Percentiles rank a stretch among this genome's conserved stretches.
Conservation (phyloP, 306 rosid species). For the Inga leiocalycina region DNA sequence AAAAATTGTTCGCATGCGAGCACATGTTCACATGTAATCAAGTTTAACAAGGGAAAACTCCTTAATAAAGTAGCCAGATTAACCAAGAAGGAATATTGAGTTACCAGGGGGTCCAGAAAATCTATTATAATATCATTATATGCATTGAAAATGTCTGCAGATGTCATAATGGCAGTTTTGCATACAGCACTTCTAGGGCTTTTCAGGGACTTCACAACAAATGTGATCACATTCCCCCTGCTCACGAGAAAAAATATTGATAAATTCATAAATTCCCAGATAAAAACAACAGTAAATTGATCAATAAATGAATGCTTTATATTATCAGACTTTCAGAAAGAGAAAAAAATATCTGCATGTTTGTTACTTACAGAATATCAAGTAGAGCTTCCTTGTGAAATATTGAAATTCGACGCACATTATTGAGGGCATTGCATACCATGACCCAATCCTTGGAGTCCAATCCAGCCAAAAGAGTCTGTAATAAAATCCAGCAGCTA, state of each 20-base stretch:
- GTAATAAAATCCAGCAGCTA: constrained; percentile 43
- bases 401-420: constrained; percentile 74
- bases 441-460: constrained; percentile 90
- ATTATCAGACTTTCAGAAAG: constrained; percentile 1
- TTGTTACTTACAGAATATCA: constrained; percentile 69
- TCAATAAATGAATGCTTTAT: not conserved
- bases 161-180: constrained; percentile 97
- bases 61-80: constrained; percentile 28
- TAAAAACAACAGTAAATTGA: not conserved
- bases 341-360: constrained; percentile 1
- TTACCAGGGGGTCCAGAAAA: constrained; percentile 91
- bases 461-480: constrained; percentile 77
- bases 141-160: constrained; percentile 85
- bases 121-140: constrained; percentile 77
- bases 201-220: constrained; percentile 80
- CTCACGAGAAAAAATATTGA: constrained; percentile 36
- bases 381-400: constrained; percentile 82
- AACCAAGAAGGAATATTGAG: constrained; percentile 20
- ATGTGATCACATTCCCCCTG: constrained; percentile 79
- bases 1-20: constrained; percentile 28
- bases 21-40: constrained; percentile 16
- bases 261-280: constrained; percentile 4
- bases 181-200: constrained; percentile 96
- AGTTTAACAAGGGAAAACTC: constrained; percentile 15
- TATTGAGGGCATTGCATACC: constrained; percentile 84